phyloP scores from a whole-genome alignment of 2,329 filamentous ascomycete species.

The Clarireedia hainanense region DNA sequence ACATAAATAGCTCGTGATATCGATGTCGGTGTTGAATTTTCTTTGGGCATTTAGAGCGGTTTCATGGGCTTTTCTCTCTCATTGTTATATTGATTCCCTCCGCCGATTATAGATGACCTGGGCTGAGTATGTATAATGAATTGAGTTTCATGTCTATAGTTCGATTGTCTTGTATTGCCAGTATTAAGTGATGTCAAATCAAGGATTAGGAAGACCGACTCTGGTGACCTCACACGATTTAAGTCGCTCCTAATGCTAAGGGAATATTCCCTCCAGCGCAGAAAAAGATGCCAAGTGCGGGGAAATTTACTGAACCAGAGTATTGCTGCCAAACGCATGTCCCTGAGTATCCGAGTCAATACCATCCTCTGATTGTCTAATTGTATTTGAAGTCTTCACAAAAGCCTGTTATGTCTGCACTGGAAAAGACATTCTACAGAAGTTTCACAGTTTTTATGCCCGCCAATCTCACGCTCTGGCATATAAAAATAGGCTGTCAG shows the following conservation, averaged over 20 bases:
- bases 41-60: conserved; percentile 67
- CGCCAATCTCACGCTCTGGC: too few relatives aligned
- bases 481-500: too few relatives aligned
- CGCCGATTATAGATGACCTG: conserved; percentile 14
- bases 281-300: background rate
- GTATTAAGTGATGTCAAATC: background rate
- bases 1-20: conserved; percentile 69
- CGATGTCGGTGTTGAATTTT: conserved; percentile 94
- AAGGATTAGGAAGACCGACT: background rate
- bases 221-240: too few relatives aligned
- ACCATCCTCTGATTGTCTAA: too few relatives aligned
- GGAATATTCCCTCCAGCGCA: background rate
- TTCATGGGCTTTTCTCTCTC: conserved; percentile 14
- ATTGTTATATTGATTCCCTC: conserved; percentile 29
- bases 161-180: background rate
- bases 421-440: too few relatives aligned
- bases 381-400: too few relatives aligned
- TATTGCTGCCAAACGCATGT: too few relatives aligned
- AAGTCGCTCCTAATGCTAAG: background rate
- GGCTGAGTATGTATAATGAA: conserved; percentile 29
- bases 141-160: conserved; percentile 8
- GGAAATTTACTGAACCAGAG: too few relatives aligned
- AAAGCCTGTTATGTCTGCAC: too few relatives aligned
- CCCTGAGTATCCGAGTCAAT: too few relatives aligned
- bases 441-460: too few relatives aligned